Conservation (phyloP, 2,329 filamentous ascomycete species). For the Geoglossum cookeanum region DNA sequence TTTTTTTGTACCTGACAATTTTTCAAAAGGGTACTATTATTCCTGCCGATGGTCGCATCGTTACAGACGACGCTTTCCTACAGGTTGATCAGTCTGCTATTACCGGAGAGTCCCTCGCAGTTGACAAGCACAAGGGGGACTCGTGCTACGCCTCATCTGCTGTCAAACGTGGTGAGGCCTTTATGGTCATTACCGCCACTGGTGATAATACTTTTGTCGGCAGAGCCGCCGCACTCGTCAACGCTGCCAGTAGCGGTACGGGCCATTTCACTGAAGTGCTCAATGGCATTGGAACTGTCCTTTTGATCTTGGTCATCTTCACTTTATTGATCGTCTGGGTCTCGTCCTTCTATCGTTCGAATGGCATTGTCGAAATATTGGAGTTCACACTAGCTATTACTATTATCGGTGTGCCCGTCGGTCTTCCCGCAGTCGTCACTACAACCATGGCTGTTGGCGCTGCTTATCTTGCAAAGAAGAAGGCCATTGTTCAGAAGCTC, state of each 20-base stretch:
- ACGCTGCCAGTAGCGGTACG: constrained; percentile 49
- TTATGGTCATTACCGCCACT: constrained; percentile 63
- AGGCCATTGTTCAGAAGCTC: constrained; percentile 85
- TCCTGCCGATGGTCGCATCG: constrained; percentile 69
- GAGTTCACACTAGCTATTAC: constrained; percentile 76
- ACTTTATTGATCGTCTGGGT: constrained; percentile 74
- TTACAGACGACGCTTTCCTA: constrained; percentile 66
- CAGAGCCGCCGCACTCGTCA: constrained; percentile 71
- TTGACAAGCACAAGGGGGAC: constrained; percentile 72
- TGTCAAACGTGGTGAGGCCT: constrained; percentile 79
- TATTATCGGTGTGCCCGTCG: constrained; percentile 81
- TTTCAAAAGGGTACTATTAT: constrained; percentile 71
- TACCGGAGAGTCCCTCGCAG: constrained; percentile 78
- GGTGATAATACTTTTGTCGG: constrained; percentile 85
- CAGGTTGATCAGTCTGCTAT: constrained; percentile 87
- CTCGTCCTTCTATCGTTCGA: constrained; percentile 73
- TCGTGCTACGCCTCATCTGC: constrained; percentile 69
- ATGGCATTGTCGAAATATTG: constrained; percentile 58
- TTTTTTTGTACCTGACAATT: neutral
- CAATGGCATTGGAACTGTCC: constrained; percentile 65
- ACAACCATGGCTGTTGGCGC: constrained; percentile 92
- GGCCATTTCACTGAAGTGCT: constrained; percentile 87
- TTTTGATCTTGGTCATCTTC: constrained; percentile 62
- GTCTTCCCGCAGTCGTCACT: constrained; percentile 82
- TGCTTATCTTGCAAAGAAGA: constrained; percentile 77